Conservation (phyloP, 1,284 basidiomycete species). For the Irpex lacteus region DNA sequence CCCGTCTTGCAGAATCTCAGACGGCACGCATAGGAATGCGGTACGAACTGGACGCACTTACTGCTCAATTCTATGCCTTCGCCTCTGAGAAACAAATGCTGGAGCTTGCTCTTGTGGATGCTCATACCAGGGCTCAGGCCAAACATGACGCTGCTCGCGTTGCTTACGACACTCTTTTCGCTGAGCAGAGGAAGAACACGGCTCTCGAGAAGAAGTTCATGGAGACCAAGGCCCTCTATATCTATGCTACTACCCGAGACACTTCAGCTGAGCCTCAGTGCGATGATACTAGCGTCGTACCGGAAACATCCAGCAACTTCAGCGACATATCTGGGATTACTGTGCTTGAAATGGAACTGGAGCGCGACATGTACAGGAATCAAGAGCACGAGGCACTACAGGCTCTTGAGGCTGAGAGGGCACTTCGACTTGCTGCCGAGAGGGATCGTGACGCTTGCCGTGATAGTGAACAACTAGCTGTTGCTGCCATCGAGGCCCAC, state of each 20-base stretch:
- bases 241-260: background rate
- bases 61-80: background rate
- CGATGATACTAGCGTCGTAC: background rate
- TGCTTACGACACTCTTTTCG: background rate
- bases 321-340: background rate
- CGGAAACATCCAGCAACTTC: background rate
- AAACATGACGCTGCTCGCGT: background rate
- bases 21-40: background rate
- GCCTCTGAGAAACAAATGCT: background rate
- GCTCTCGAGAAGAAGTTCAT: background rate
- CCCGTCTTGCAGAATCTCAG: background rate
- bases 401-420: background rate
- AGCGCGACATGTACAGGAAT: background rate
- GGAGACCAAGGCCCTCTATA: background rate
- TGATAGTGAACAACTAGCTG: background rate
- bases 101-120: background rate
- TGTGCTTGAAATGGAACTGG: constrained; percentile 1
- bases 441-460: background rate
- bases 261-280: background rate
- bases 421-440: background rate
- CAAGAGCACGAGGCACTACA: background rate
- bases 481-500: background rate
- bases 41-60: background rate
- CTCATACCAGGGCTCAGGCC: background rate
- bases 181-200: background rate